phyloP scores from a whole-genome alignment of 2,329 filamentous ascomycete species.

The Apiospora kogelbergensis region DNA sequence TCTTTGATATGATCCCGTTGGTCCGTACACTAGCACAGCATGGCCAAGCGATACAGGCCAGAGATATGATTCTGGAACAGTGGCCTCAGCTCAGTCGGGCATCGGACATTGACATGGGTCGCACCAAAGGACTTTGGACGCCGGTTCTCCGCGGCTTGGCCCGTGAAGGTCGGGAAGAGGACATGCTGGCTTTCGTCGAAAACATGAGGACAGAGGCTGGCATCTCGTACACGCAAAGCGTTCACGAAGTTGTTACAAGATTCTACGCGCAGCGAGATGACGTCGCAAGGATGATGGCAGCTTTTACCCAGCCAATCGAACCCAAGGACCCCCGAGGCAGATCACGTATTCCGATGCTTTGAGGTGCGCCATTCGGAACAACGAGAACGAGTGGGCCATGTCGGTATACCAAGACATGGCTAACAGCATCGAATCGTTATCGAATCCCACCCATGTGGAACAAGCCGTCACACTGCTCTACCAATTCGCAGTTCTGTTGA shows the following conservation, averaged over 20 bases:
- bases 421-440: constrained; percentile 30
- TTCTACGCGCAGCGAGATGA: constrained; percentile 63
- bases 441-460: constrained; percentile 42
- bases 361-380: constrained; percentile 59
- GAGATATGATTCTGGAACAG: constrained; percentile 23
- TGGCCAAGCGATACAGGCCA: constrained; percentile 30
- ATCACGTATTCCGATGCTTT: constrained; percentile 55
- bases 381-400: constrained; percentile 62
- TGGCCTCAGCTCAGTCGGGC: constrained; percentile 14
- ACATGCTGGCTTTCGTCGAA: constrained; percentile 54
- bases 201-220: constrained; percentile 49
- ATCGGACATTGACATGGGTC: constrained; percentile 27
- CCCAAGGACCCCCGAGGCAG: constrained; percentile 39
- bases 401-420: constrained; percentile 55
- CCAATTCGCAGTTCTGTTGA: constrained; percentile 70
- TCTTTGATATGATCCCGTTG: constrained; percentile 24
- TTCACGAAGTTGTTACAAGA: constrained; percentile 56
- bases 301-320: constrained; percentile 61
- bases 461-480: constrained; percentile 61
- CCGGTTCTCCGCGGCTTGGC: constrained; percentile 61
- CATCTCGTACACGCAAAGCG: constrained; percentile 41
- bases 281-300: constrained; percentile 61
- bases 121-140: constrained; percentile 42
- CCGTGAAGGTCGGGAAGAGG: constrained; percentile 55
- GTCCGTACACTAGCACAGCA: constrained; percentile 28